Percentiles rank a stretch among this genome's conserved stretches.
phyloP scores from a whole-genome alignment of 768 basidiomycete species.

The Punctularia strigosozonata region DNA sequence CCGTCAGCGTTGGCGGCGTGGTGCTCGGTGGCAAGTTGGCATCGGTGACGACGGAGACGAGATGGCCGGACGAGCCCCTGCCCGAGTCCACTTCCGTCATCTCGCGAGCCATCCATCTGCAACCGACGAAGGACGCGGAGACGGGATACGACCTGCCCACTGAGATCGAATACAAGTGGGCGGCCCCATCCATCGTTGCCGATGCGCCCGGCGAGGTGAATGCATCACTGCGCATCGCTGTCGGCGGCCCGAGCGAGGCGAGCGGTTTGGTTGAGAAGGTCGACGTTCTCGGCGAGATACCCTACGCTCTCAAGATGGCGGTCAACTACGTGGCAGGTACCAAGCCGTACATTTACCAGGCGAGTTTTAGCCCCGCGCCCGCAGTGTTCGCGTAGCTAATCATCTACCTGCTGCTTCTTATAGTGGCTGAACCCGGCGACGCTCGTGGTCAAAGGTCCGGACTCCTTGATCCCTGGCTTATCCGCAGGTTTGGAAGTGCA shows the following conservation, averaged over 20 bases:
- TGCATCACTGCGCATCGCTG: constrained; percentile 42
- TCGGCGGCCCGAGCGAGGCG: constrained; percentile 45
- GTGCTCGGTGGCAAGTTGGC: constrained; percentile 73
- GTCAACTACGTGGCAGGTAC: constrained; percentile 90
- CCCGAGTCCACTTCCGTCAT: constrained; percentile 34
- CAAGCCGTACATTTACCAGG: constrained; percentile 93
- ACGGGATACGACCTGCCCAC: constrained; percentile 74
- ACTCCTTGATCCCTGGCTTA: constrained; percentile 27
- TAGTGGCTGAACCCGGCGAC: constrained; percentile 52
- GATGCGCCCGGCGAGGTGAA: constrained; percentile 41
- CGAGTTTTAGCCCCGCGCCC: constrained; percentile 20
- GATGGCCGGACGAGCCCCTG: constrained; percentile 51
- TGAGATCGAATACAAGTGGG: constrained; percentile 68
- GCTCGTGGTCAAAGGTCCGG: constrained; percentile 33
- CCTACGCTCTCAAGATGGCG: constrained; percentile 82
- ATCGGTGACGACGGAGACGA: constrained; percentile 70
- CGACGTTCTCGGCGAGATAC: constrained; percentile 91
- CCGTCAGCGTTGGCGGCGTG: constrained; percentile 75
- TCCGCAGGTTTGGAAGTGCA: constrained; percentile 34
- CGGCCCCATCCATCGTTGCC: constrained; percentile 47
- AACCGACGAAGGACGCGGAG: constrained; percentile 52
- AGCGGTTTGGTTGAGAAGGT: constrained; percentile 86
- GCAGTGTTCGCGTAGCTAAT: constrained; percentile 1
- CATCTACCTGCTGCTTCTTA: not conserved
- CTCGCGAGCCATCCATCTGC: constrained; percentile 57